Evolutionary conservation across 192 early-diverging fungal species (phyloP).

Genomic region (Pilobolus umbonatus): DNA sequence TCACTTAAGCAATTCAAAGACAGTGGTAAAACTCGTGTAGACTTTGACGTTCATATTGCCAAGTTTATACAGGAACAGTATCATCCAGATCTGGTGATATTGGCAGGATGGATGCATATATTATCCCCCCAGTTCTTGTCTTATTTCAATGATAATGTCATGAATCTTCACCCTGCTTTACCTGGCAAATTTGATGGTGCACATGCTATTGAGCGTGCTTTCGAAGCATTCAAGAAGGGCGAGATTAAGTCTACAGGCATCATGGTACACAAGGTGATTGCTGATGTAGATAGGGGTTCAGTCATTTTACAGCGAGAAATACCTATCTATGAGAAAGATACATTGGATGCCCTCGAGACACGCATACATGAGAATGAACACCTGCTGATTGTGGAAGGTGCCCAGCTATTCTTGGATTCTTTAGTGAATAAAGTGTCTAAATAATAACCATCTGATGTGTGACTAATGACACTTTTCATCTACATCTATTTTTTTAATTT

Average conservation of each 20-base stretch:
- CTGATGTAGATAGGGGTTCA: conserved; percentile 93
- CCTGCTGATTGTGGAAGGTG: conserved; percentile 77
- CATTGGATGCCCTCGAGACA: conserved; percentile 74
- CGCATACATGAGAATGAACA: conserved; percentile 92
- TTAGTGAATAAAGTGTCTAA: too few relatives aligned
- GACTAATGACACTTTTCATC: too few relatives aligned
- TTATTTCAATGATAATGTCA: conserved; percentile 66
- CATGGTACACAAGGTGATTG: conserved; percentile 95
- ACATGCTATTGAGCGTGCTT: conserved; percentile 91
- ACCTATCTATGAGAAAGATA: conserved; percentile 74
- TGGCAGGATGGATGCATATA: conserved; percentile 99
- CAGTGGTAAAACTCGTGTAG: conserved; percentile 71
- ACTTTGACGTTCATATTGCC: conserved; percentile 88
- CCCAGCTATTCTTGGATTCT: conserved; percentile 45
- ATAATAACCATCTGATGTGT: too few relatives aligned
- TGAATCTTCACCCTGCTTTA: conserved; percentile 96
- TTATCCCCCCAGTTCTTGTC: conserved; percentile 81
- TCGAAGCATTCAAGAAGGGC: conserved; percentile 77
- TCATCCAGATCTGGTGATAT: conserved; percentile 78
- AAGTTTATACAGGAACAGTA: conserved; percentile 49
- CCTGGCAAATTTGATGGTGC: conserved; percentile 98
- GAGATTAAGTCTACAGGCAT: conserved; percentile 69
- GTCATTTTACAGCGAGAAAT: conserved; percentile 76
- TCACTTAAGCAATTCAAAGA: conserved; percentile 85
- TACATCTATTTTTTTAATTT: too few relatives aligned